Conservation (phyloP, 1,284 basidiomycete genomes). For the Apiotrichum montevideense region DNA sequence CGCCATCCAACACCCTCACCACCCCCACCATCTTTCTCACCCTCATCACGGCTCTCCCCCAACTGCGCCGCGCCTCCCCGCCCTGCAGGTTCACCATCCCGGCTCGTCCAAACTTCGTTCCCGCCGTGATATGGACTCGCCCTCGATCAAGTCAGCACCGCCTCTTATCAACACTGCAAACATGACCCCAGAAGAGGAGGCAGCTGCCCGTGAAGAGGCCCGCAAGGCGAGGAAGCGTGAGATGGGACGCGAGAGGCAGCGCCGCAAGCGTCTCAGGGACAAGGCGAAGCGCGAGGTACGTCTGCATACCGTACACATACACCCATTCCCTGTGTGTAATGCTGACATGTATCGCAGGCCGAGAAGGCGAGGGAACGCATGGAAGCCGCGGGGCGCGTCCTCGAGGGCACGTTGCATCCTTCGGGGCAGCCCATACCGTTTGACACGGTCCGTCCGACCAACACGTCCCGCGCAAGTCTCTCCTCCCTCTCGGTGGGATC, state of each 20-base stretch:
- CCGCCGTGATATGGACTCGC: constrained; percentile 6
- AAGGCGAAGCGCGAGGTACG: constrained; percentile 20
- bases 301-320: neutral
- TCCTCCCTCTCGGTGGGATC: constrained; percentile 6
- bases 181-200: neutral
- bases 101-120: constrained; percentile 24
- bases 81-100: constrained; percentile 23
- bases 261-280: constrained; percentile 18
- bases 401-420: neutral
- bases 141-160: neutral
- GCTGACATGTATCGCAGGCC: neutral
- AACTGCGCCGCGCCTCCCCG: neutral
- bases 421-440: neutral
- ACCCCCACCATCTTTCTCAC: constrained; percentile 8
- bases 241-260: constrained; percentile 19
- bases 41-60: neutral
- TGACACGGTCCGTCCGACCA: neutral
- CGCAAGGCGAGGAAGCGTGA: constrained; percentile 19
- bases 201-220: constrained; percentile 15
- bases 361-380: constrained; percentile 2
- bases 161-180: constrained; percentile 4
- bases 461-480: neutral
- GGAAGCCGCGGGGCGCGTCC: neutral
- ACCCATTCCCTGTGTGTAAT: neutral
- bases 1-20: constrained; percentile 4